Conservation (phyloP, 495 filamentous ascomycete species). For the Pyrenula massariospora region DNA sequence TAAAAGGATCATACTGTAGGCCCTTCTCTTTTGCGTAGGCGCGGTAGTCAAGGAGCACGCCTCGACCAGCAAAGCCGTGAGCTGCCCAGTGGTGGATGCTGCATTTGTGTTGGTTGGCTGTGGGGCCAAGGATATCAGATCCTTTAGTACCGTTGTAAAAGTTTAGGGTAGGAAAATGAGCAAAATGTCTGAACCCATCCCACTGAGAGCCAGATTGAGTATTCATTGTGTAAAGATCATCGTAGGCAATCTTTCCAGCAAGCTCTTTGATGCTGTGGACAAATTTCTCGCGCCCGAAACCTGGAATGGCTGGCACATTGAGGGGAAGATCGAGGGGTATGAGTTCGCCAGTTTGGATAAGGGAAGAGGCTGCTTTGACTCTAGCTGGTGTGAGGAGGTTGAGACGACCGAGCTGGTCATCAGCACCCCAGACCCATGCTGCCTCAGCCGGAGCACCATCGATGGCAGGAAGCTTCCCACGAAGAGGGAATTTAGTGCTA, state of each 20-base stretch:
- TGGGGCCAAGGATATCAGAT: slow-evolving; percentile 38
- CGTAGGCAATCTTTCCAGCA: slow-evolving; percentile 36
- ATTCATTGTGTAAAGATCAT: slow-evolving; percentile 63
- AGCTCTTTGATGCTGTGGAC: slow-evolving; percentile 45
- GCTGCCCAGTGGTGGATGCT: slow-evolving; percentile 37
- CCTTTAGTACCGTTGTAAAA: slow-evolving; percentile 44
- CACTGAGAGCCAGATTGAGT: slow-evolving; percentile 69
- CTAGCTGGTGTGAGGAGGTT: slow-evolving; percentile 47
- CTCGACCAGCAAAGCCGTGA: slow-evolving; percentile 44
- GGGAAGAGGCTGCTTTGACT: slow-evolving; percentile 34
- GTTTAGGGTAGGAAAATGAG: slow-evolving; percentile 23
- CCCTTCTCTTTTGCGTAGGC: slow-evolving; percentile 33
- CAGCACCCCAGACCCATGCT: slow-evolving; percentile 54
- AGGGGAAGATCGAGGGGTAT: slow-evolving; percentile 41
- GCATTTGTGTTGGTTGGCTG: slow-evolving; percentile 34
- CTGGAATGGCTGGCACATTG: slow-evolving; percentile 34
- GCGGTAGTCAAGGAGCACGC: slow-evolving; percentile 43
- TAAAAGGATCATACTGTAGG: slow-evolving; percentile 43
- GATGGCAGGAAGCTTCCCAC: slow-evolving; percentile 38
- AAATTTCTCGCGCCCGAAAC: slow-evolving; percentile 43
- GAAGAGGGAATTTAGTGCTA: slow-evolving; percentile 34
- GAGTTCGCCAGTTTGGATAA: slow-evolving; percentile 44
- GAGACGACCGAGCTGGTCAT: slow-evolving; percentile 44
- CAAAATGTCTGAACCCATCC: slow-evolving; percentile 61
- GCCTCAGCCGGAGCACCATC: slow-evolving; percentile 31